phyloP scores from a whole-genome alignment of 2,329 filamentous ascomycete species.

The Metarhizium album region DNA sequence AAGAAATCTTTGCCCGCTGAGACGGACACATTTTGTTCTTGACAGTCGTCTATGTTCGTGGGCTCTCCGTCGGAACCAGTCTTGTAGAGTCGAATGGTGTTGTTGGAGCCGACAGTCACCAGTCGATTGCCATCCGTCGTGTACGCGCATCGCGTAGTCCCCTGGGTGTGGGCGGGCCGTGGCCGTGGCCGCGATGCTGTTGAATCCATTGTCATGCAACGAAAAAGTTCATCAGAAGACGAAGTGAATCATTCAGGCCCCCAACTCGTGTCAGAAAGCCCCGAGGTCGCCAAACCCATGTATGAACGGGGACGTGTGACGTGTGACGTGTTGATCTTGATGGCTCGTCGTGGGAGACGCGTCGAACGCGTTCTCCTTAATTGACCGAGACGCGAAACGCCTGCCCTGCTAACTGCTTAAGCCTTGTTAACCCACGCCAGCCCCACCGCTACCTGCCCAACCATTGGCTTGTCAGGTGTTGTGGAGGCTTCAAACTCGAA shows the following conservation, averaged over 20 bases:
- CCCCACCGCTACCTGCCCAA: too few species aligned
- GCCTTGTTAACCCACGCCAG: too few species aligned
- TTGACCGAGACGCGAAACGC: not conserved
- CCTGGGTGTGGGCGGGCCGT: slow-evolving; percentile 69
- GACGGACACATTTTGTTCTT: slow-evolving; percentile 74
- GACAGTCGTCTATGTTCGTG: slow-evolving; percentile 80
- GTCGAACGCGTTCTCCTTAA: not conserved
- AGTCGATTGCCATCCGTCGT: slow-evolving; percentile 79
- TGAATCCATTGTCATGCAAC: slow-evolving; percentile 19
- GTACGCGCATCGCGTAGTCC: slow-evolving; percentile 78
- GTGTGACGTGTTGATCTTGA: not conserved
- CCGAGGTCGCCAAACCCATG: not conserved
- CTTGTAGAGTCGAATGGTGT: slow-evolving; percentile 84
- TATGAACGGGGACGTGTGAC: not conserved
- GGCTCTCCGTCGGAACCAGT: slow-evolving; percentile 90
- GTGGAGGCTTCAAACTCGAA: too few species aligned
- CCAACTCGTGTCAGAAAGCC: not conserved
- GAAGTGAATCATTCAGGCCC: not conserved
- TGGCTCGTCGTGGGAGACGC: not conserved
- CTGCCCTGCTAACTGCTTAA: too few species aligned
- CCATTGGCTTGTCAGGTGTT: too few species aligned
- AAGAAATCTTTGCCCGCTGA: slow-evolving; percentile 72
- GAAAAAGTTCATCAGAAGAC: not conserved
- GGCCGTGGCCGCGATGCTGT: slow-evolving; percentile 40
- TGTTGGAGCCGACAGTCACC: slow-evolving; percentile 87